These are phyloP conservation scores for Magnaporthiopsis poae DNA, from an alignment of 2,329 filamentous ascomycete species.

Conservation along the genomic window DNA sequence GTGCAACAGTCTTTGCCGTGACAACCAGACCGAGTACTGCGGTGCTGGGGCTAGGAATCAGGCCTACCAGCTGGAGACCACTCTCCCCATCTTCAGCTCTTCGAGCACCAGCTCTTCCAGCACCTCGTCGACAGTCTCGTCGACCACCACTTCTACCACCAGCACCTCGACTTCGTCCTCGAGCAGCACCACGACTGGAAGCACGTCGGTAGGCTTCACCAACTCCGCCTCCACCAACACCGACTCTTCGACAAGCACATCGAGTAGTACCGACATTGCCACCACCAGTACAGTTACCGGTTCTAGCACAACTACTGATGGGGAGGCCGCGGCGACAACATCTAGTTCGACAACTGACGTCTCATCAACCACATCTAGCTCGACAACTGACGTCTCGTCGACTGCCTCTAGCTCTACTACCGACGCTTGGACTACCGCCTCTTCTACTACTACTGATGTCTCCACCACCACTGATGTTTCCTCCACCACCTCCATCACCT, in stretches of 20 bases:
- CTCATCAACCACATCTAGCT: neutral
- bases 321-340: neutral
- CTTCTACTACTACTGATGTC: neutral
- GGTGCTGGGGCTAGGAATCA: conserved; percentile 12
- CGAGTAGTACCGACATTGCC: too few relatives aligned
- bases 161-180: neutral
- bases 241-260: too few relatives aligned
- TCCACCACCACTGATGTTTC: too few relatives aligned
- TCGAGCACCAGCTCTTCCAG: neutral
- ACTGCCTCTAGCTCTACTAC: neutral
- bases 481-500: too few relatives aligned
- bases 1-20: conserved; percentile 20
- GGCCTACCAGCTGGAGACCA: conserved; percentile 14
- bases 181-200: neutral
- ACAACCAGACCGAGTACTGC: conserved; percentile 15
- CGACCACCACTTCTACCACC: neutral
- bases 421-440: neutral
- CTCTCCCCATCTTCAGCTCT: neutral
- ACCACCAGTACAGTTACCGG: neutral
- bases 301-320: neutral
- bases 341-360: neutral
- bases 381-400: neutral
- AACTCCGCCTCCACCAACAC: too few relatives aligned
- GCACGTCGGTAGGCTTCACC: neutral
- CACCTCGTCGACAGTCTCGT: neutral